phyloP scores from a whole-genome alignment of 208 protist genomes.

The Entamoeba histolytica region DNA sequence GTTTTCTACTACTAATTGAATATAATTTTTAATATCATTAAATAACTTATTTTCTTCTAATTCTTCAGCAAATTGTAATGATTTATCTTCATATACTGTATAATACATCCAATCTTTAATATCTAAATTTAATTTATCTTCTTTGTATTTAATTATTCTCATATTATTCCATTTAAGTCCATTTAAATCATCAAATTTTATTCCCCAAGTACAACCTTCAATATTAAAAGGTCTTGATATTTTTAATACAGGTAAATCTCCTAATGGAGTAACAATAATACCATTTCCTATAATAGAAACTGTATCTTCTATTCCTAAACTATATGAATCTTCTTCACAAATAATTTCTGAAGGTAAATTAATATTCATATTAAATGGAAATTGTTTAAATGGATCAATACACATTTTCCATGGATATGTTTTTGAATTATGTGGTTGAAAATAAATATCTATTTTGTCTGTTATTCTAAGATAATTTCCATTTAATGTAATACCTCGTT shows the following conservation, averaged over 20 bases:
- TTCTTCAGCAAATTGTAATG: neutral
- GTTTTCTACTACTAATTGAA: neutral
- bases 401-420: neutral
- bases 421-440: neutral
- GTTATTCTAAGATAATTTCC: neutral
- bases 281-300: neutral
- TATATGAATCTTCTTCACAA: neutral
- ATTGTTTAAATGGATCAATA: neutral
- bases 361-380: neutral
- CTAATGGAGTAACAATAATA: neutral
- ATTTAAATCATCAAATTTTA: neutral
- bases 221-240: neutral
- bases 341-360: neutral
- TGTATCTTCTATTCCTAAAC: neutral
- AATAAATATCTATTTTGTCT: neutral
- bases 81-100: neutral
- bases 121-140: neutral
- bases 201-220: neutral
- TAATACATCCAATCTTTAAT: neutral
- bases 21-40: neutral
- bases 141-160: neutral
- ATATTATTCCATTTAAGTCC: neutral
- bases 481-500: neutral
- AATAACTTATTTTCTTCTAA: neutral
- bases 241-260: neutral